Conservation (phyloP, 805 yeast species). For the Candida hungchunana region DNA sequence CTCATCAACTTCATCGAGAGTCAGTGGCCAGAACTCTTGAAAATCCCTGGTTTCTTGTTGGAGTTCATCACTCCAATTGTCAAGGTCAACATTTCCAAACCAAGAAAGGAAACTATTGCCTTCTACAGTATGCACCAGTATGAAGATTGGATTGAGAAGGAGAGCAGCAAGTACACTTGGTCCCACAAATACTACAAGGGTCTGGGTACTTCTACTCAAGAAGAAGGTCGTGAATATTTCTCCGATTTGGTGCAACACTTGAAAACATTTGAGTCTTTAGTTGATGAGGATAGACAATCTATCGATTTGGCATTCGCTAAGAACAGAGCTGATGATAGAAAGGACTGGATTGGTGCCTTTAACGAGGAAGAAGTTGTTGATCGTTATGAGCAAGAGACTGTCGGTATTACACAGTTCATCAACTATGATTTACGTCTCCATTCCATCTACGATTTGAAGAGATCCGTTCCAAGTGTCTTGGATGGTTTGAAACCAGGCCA, state of each 20-base stretch:
- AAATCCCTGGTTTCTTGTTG: conserved; percentile 84
- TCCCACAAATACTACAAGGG: conserved; percentile 96
- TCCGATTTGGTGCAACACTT: conserved; percentile 79
- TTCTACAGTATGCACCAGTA: conserved; percentile 96
- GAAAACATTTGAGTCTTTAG: conserved; percentile 77
- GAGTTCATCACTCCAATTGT: conserved; percentile 97
- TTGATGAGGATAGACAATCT: conserved; percentile 67
- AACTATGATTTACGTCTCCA: conserved; percentile 92
- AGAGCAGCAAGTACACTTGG: conserved; percentile 74
- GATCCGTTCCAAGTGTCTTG: conserved; percentile 90
- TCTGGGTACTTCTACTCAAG: conserved; percentile 87
- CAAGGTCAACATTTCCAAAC: conserved; percentile 74
- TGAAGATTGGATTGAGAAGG: conserved; percentile 86
- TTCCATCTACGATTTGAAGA: conserved; percentile 93
- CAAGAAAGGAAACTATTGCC: conserved; percentile 55
- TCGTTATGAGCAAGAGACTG: conserved; percentile 29
- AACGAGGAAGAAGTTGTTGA: conserved; percentile 70
- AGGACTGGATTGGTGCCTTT: conserved; percentile 95
- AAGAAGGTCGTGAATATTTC: conserved; percentile 86
- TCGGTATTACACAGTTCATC: conserved; percentile 91
- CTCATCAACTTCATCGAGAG: conserved; percentile 90
- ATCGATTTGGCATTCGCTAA: conserved; percentile 94
- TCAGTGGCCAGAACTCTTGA: conserved; percentile 88
- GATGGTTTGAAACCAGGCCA: conserved; percentile 98
- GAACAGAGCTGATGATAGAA: conserved; percentile 93